Evolutionary conservation across 768 basidiomycete genomes (phyloP).

Genomic region (Xanthoconium stramineum): DNA sequence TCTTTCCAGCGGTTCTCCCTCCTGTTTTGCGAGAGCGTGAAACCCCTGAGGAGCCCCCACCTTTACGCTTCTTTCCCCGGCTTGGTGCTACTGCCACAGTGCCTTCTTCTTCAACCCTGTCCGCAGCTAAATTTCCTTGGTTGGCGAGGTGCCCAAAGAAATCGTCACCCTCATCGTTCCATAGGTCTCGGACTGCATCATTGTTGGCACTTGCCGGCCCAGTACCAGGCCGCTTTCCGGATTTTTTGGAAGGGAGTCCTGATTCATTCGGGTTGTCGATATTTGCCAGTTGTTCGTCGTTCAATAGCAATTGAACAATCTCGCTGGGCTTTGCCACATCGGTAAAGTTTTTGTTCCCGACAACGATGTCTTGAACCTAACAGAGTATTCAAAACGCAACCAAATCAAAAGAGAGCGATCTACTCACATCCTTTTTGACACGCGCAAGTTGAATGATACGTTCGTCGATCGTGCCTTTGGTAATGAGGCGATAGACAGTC

Average conservation of each 20-base stretch:
- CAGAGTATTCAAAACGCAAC: conserved; percentile 1
- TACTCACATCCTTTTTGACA: conserved; percentile 89
- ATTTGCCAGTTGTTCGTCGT: conserved; percentile 87
- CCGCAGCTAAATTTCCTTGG: conserved; percentile 16
- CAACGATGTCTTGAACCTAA: conserved; percentile 98
- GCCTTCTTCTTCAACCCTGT: conserved; percentile 32
- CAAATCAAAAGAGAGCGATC: not conserved
- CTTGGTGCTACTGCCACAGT: conserved; percentile 21
- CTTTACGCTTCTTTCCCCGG: conserved; percentile 36
- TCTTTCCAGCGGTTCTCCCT: conserved; percentile 31
- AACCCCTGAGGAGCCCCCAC: conserved; percentile 15
- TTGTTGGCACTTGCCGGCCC: conserved; percentile 34
- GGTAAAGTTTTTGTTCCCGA: conserved; percentile 93
- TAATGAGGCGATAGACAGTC: conserved; percentile 93
- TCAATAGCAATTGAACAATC: conserved; percentile 90
- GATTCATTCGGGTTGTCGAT: conserved; percentile 48
- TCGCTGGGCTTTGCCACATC: conserved; percentile 94
- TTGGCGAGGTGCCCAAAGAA: conserved; percentile 66
- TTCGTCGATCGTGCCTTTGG: conserved; percentile 93
- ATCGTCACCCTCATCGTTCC: conserved; percentile 86
- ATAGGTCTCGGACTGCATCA: conserved; percentile 56
- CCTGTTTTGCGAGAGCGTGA: conserved; percentile 29
- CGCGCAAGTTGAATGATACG: conserved; percentile 95
- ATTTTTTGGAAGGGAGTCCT: conserved; percentile 34
- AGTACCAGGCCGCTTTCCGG: conserved; percentile 35